These are phyloP conservation scores for Saprolegnia parasitica DNA, from an alignment of 352 stramenopile genomes.

Conservation along the genomic window DNA sequence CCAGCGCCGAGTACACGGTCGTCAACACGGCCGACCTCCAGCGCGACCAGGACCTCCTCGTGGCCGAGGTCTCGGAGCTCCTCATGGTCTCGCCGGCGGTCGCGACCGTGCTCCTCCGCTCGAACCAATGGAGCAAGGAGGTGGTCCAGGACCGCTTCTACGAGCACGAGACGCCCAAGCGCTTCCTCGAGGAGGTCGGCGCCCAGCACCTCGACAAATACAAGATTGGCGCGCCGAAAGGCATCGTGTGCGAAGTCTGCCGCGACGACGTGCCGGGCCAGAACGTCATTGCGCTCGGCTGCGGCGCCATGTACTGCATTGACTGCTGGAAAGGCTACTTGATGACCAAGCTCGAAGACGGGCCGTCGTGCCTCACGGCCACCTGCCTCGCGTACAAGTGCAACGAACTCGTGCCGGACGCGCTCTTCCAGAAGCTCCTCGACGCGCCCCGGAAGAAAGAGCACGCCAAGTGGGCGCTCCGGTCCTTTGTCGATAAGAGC, in stretches of 20 bases:
- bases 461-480: constrained; percentile 22
- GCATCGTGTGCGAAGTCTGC: constrained; percentile 37
- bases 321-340: constrained; percentile 71
- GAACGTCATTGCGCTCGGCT: constrained; percentile 65
- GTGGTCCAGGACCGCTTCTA: constrained; percentile 23
- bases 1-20: constrained; percentile 62
- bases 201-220: constrained; percentile 2
- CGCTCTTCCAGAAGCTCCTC: constrained; percentile 44
- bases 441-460: not conserved
- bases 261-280: constrained; percentile 45
- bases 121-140: constrained; percentile 23
- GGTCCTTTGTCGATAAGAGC: constrained; percentile 31
- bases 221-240: not conserved
- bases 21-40: constrained; percentile 81
- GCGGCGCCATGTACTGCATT: constrained; percentile 82
- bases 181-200: not conserved
- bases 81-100: constrained; percentile 60
- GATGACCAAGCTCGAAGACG: constrained; percentile 42
- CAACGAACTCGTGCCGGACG: constrained; percentile 62
- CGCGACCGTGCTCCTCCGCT: constrained; percentile 35
- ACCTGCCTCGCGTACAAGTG: constrained; percentile 74
- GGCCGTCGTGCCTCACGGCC: constrained; percentile 58
- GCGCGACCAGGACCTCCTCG: constrained; percentile 51
- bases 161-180: not conserved
- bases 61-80: constrained; percentile 70